Conservation (phyloP, 192 early-diverging fungal species). For the Coemansia sp. region DNA sequence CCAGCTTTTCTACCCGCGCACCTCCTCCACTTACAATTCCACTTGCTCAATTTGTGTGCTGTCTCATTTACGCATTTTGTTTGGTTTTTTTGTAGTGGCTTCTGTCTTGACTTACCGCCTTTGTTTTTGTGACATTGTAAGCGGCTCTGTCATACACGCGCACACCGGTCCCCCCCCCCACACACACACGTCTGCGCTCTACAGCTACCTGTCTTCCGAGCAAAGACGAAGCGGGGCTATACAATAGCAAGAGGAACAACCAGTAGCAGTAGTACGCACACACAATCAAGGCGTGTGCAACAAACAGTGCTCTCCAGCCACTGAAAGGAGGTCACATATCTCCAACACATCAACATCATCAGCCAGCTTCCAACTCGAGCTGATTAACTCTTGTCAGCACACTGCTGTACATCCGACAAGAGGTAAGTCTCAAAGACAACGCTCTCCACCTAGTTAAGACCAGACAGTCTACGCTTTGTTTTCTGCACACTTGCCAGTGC, state of each 20-base stretch:
- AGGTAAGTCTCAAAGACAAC: not conserved
- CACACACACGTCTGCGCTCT: not conserved
- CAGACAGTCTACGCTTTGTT: not conserved
- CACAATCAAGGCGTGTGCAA: slow-evolving; percentile 2
- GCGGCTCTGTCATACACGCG: not conserved
- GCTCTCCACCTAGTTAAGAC: not conserved
- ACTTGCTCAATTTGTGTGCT: not conserved
- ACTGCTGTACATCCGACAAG: not conserved
- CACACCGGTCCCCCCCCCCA: not conserved
- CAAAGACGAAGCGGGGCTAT: not conserved
- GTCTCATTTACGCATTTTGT: not conserved
- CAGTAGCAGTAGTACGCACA: not conserved
- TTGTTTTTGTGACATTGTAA: not conserved
- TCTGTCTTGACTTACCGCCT: not conserved
- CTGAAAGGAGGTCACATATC: not conserved
- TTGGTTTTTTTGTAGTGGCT: not conserved
- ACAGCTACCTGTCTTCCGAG: not conserved
- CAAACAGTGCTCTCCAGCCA: not conserved
- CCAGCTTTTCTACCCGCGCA: not conserved
- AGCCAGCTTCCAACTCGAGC: not conserved
- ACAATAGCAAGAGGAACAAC: not conserved
- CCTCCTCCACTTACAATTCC: not conserved
- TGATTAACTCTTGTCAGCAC: not conserved
- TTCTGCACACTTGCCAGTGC: not conserved
- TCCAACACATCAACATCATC: not conserved